Percentiles rank a stretch among this genome's conserved stretches.
phyloP scores from a whole-genome alignment of 768 basidiomycete species.

The Amanita subjunquillea region DNA sequence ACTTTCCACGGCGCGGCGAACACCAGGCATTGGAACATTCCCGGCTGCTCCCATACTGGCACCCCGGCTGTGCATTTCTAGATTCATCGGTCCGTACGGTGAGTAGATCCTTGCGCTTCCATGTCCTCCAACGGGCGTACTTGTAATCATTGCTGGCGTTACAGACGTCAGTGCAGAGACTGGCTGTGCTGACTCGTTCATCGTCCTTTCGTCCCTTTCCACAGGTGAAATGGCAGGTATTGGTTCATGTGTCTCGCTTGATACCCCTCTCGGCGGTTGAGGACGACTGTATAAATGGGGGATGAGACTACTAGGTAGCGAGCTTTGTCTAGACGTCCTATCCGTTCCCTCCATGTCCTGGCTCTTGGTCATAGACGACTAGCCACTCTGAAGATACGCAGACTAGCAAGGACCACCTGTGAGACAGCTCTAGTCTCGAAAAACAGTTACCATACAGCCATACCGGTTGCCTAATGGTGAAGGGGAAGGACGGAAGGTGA shows the following conservation, averaged over 20 bases:
- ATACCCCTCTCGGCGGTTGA: slow-evolving; percentile 18
- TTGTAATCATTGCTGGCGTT: slow-evolving; percentile 8
- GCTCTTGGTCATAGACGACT: background rate
- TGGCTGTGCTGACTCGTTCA: background rate
- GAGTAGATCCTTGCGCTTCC: slow-evolving; percentile 1
- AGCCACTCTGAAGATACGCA: slow-evolving; percentile 10
- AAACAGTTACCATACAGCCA: slow-evolving; percentile 16
- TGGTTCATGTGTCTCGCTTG: slow-evolving; percentile 14
- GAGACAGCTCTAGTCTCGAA: slow-evolving; percentile 6
- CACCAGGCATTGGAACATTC: background rate
- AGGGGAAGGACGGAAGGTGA: slow-evolving; percentile 15
- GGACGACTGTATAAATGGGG: slow-evolving; percentile 35
- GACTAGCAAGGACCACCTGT: slow-evolving; percentile 11
- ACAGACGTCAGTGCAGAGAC: background rate
- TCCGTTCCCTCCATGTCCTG: slow-evolving; percentile 17
- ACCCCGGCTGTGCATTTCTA: background rate
- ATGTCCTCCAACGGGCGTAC: slow-evolving; percentile 6
- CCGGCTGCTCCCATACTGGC: background rate
- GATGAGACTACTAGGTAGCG: slow-evolving; percentile 40
- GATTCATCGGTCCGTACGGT: slow-evolving; percentile 1
- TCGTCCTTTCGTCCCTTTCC: background rate
- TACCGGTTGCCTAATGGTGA: slow-evolving; percentile 9
- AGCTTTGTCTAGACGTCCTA: slow-evolving; percentile 26
- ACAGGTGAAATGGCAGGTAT: slow-evolving; percentile 8
- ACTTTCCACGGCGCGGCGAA: slow-evolving; percentile 4